Base-by-base conservation (phyloP, 1,284 basidiomycete genomes). In the Cryptococcus sp. region DNA sequence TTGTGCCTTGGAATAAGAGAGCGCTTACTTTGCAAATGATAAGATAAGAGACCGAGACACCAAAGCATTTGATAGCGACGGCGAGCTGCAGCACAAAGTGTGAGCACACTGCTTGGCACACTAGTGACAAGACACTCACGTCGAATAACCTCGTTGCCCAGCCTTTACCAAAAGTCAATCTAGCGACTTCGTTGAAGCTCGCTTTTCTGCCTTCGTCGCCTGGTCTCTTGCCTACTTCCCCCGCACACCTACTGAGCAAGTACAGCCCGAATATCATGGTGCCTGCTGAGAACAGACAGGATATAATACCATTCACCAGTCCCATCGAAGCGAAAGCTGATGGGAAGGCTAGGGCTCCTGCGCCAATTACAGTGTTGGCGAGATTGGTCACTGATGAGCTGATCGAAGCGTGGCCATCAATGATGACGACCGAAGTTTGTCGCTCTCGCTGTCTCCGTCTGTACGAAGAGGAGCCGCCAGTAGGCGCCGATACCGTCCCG, bases 1-100 rank as follows among this genome's bases (percentile, higher is more conserved):
- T 5, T 13, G 43, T 16, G 26, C 46, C n/a, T 3, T 3, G 7
- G 39, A 52, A 13, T 45, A 34, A 43, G 17, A 49, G 46, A 20
- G 25, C 44, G 59, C 74, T 50, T 45, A 88, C 87, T 80, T 96
- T 96, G 79, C 95, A 88, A 66, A 97, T 94, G 70, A 97, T 94
- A 52, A 94, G 83, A 74, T 94, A 95, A 81, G 92, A 95, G 66
- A 96, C 89, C 39, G 91, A 93, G 8, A 99, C 96, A 34, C 96
- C 96, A 74, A 95, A 95, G 76, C 93, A 97, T 76, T 97, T 97
- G 75, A 89, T 88, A 2, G 93, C 94, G 68, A 99, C 97, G 7
- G 95, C 94, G 3, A 87, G 84, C 77, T 99, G 91, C 68, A 68
- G 65, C 54, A 73, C 65, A 47, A 59, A 62, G 39, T 56, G 59